Evolutionary conservation across 257 asterid species (phyloP), one percentile per base, ranked within the genome.

Genomic region (Striga asiatica): DNA sequence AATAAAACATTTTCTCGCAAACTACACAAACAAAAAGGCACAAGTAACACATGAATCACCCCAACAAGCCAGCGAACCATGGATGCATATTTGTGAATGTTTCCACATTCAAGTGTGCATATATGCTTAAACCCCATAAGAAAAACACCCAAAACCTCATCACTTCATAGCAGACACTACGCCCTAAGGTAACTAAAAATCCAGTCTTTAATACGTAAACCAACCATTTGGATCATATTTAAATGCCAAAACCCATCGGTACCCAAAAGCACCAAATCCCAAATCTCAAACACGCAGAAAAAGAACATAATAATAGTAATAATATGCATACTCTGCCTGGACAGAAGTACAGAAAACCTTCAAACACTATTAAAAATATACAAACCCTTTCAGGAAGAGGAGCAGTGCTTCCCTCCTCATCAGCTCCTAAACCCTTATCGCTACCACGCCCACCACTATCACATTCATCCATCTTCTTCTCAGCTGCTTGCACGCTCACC

Each of bases 341-440:
- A 37, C 12, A 2, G 47, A 20, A 6, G 3, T 12, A 1, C 2
- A 34, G 8, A 27, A 22, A 31, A 5, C 16, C 20, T n/a, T n/a
- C n/a, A 5, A 45, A 46, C 1, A 37, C 20, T 3, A 41, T 14
- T 27, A 28, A 2, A 12, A 11, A 37, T n/a, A n/a, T n/a, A 51
- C 69, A 16, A 54, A 88, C 97, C 93, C 76, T 82, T 63, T 82
- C 91, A 25, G 97, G 97, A 64, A 88, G 62, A 35, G 97, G 97
- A 59, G 93, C 83, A 16, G 88, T 71, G 72, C 78, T 79, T 35
- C 87, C 88, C 54, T 88, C 93, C 19, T 81, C 89, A 41, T 81
- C 88, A 27, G 78, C 82, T 18, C 62, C 88, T 71, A 78, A 8
- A 20, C 84, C 88, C 61, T 80, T 81, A 31, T 72, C 88, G 48